Conservation (phyloP, 306 rosid species). For the Alnus glutinosa region DNA sequence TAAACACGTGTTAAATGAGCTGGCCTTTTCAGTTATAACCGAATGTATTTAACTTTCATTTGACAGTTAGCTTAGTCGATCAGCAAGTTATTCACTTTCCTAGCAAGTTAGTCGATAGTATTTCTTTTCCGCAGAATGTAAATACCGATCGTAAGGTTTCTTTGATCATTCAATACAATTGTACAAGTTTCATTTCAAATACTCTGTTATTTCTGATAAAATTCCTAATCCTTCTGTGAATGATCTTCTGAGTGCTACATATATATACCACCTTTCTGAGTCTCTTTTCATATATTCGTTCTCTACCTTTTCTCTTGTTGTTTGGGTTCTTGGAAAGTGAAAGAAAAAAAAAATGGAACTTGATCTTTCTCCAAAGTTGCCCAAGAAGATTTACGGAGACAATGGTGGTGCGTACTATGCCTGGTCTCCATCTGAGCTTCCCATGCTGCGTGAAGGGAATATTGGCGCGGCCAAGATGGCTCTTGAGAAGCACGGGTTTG, state of each 20-base stretch:
- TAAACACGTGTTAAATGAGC: too few species aligned
- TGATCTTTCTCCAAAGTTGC: constrained; percentile 69
- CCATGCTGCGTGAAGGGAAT: constrained; percentile 70
- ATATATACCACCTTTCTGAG: not conserved
- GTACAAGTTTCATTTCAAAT: too few species aligned
- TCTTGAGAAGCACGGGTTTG: constrained; percentile 69
- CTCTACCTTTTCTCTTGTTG: not conserved
- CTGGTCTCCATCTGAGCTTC: constrained; percentile 78
- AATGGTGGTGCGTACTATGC: constrained; percentile 68
- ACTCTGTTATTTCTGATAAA: too few species aligned
- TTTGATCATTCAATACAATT: too few species aligned
- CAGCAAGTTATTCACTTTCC: too few species aligned
- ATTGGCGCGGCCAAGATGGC: constrained; percentile 77
- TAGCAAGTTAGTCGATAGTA: too few species aligned
- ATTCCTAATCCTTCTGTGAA: not conserved
- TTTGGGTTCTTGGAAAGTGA: constrained; percentile 8
- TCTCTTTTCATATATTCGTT: not conserved
- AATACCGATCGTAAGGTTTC: too few species aligned
- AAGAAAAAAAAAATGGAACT: constrained; percentile 47
- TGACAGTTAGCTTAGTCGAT: too few species aligned
- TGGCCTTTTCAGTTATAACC: too few species aligned
- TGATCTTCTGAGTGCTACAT: not conserved
- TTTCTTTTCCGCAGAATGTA: too few species aligned
- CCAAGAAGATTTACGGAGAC: constrained; percentile 56
- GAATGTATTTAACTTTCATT: too few species aligned